Evolutionary conservation across 768 basidiomycete genomes (phyloP).

Genomic region (Terana coerulea): DNA sequence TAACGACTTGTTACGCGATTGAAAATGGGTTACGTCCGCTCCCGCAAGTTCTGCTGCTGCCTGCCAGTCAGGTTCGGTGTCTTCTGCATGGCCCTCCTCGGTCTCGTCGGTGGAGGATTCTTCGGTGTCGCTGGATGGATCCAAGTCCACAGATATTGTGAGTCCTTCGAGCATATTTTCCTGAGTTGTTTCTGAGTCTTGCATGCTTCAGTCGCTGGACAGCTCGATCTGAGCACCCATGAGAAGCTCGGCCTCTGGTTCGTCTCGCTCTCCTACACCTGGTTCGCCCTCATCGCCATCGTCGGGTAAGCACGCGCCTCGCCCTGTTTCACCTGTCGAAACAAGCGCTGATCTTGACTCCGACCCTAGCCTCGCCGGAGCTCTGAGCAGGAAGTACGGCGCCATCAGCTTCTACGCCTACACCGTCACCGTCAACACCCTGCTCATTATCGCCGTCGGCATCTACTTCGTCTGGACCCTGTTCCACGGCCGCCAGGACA

Average conservation of each 20-base stretch:
- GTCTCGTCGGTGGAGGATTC: slow-evolving; percentile 38
- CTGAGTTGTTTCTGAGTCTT: not conserved
- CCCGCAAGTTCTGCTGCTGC: slow-evolving; percentile 61
- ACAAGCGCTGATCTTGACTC: not conserved
- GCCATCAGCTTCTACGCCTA: slow-evolving; percentile 40
- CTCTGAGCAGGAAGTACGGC: slow-evolving; percentile 37
- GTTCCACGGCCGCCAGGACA: slow-evolving; percentile 35
- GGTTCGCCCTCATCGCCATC: slow-evolving; percentile 44
- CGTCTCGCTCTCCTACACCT: slow-evolving; percentile 42
- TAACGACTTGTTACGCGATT: slow-evolving; percentile 3
- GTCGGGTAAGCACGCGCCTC: slow-evolving; percentile 39
- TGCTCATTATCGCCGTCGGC: slow-evolving; percentile 44
- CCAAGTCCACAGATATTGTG: slow-evolving; percentile 40
- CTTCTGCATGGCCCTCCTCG: slow-evolving; percentile 49
- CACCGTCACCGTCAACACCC: slow-evolving; percentile 42
- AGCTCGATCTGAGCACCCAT: slow-evolving; percentile 31
- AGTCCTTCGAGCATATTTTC: slow-evolving; percentile 21
- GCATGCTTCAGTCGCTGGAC: slow-evolving; percentile 18
- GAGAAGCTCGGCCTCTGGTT: slow-evolving; percentile 46
- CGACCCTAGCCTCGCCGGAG: slow-evolving; percentile 3
- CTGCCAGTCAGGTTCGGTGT: slow-evolving; percentile 63
- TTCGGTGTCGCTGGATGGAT: slow-evolving; percentile 46
- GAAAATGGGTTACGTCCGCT: slow-evolving; percentile 48
- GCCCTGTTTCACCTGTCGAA: not conserved
- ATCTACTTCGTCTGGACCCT: slow-evolving; percentile 46